Conservation (phyloP, 2,329 filamentous ascomycete genomes). For the Grosmannia penicillata region DNA sequence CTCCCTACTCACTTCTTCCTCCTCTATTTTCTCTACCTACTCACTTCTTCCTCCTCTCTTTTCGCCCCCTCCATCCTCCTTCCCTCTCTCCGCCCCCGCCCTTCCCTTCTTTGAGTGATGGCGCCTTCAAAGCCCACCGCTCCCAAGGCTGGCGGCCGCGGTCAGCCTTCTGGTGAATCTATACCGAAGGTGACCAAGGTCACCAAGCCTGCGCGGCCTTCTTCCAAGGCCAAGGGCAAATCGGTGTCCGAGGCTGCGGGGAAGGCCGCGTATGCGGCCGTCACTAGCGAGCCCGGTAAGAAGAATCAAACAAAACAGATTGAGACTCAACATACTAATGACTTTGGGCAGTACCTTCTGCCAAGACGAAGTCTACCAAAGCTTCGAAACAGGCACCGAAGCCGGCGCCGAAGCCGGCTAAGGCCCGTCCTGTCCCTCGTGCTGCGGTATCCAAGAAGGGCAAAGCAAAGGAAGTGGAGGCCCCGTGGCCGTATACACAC, state of each 20-base stretch:
- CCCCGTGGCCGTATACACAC: conserved; percentile 7
- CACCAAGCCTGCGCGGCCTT: no score
- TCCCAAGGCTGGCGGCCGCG: not conserved
- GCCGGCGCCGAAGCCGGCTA: no score
- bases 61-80: not conserved
- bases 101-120: no score
- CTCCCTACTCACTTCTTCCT: not conserved
- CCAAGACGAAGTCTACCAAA: not conserved
- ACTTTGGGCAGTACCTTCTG: not conserved
- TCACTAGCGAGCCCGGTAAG: not conserved
- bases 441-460: no score
- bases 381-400: not conserved
- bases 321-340: no score
- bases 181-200: not conserved
- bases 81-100: not conserved
- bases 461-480: no score
- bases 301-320: no score
- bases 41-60: not conserved
- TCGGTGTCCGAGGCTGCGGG: not conserved
- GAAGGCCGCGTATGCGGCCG: not conserved
- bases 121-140: not conserved
- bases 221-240: not conserved
- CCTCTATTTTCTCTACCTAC: not conserved
- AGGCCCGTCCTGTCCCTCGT: no score
- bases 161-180: not conserved